A percentile compares a stretch with the other conserved stretches of the same genome.
These are phyloP conservation scores for Meyerozyma athensensis DNA, from an alignment of 1,139 yeast species.

Conservation along the genomic window DNA sequence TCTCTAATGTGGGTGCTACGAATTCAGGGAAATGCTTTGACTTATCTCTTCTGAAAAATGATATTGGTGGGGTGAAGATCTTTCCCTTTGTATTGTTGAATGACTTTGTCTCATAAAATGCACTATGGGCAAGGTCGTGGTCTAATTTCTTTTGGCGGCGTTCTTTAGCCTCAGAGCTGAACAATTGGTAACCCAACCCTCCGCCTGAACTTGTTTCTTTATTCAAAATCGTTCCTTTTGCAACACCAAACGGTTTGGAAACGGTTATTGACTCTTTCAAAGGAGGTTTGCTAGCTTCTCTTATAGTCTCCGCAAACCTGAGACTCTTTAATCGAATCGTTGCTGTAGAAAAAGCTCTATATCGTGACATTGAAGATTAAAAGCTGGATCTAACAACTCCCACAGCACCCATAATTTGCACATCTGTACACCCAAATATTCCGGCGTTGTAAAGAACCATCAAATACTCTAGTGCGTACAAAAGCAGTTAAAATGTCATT, in stretches of 20 bases:
- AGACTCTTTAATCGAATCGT: constrained; percentile 12
- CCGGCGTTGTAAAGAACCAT: constrained; percentile 4
- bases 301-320: constrained; percentile 24
- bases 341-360: constrained; percentile 4
- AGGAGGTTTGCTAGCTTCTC: constrained; percentile 27
- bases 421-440: constrained; percentile 3
- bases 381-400: constrained; percentile 1
- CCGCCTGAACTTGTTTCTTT: constrained; percentile 15
- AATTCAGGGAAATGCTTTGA: constrained; percentile 86
- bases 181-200: constrained; percentile 23
- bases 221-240: constrained; percentile 27
- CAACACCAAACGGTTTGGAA: constrained; percentile 40
- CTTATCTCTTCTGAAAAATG: constrained; percentile 70
- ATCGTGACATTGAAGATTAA: not conserved
- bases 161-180: constrained; percentile 44
- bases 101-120: constrained; percentile 77
- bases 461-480: constrained; percentile 5
- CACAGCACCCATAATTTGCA: constrained; percentile 5
- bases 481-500: constrained; percentile 41
- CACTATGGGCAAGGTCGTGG: constrained; percentile 79
- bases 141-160: constrained; percentile 54
- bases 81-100: constrained; percentile 81
- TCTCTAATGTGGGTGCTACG: constrained; percentile 50
- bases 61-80: constrained; percentile 73
- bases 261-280: constrained; percentile 21